Conservation (phyloP, 768 basidiomycete genomes). For the Phlebiopsis gigantea region DNA sequence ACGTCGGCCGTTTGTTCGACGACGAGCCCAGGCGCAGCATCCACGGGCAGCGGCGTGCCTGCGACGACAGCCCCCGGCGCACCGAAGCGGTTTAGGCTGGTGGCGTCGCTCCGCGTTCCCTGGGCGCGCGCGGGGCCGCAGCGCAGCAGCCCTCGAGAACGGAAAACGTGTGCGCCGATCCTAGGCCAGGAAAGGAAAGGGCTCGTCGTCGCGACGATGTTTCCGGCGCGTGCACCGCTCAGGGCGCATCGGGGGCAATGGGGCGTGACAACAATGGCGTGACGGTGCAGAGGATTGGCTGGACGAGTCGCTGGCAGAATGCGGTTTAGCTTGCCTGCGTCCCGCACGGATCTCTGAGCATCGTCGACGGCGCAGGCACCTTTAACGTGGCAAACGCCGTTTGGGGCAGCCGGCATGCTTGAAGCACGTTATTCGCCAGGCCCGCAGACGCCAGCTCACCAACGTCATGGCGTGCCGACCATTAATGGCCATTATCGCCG, state of each 20-base stretch:
- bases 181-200: background rate
- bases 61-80: no score
- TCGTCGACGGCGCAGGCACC: background rate
- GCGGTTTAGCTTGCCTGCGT: background rate
- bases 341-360: background rate
- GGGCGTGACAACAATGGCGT: background rate
- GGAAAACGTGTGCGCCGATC: conserved; percentile 1
- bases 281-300: background rate
- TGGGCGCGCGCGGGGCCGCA: background rate
- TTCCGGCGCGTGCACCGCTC: background rate
- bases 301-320: background rate
- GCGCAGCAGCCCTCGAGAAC: background rate
- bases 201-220: background rate
- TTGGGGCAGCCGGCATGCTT: background rate
- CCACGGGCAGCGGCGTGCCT: no score
- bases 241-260: background rate
- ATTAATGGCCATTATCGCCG: background rate
- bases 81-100: background rate
- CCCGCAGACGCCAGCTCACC: background rate
- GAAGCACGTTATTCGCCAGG: background rate
- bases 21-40: background rate
- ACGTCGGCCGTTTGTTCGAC: no score
- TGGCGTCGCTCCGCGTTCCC: background rate
- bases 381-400: background rate
- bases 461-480: background rate